Evolutionary conservation across 2,329 filamentous ascomycete species (phyloP), one percentile per base, ranked within the genome.

Genomic region (Aspergillus oerlinghausenensis): DNA sequence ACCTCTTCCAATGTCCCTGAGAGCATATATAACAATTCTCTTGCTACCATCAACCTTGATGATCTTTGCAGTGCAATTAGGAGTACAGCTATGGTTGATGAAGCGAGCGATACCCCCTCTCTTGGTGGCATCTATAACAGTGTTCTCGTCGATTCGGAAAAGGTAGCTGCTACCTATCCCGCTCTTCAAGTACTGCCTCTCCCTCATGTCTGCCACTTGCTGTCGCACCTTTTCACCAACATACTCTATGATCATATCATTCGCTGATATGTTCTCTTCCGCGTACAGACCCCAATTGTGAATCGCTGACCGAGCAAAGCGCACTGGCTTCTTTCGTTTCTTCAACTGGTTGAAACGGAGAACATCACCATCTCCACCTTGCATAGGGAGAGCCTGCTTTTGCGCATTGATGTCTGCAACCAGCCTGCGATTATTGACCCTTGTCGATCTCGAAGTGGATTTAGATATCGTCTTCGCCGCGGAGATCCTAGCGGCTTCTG

Each of bases 221-320:
- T 99, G 94, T 56, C 94, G 86, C 40, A 99, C 92, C 74, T 96
- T 94, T 77, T 99, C 94, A 59, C 94, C 94, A 10, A 99, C 94
- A 71, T 99, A 99, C 77, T 99, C 94, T 70, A 99, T 99, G 72
- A 99, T 99, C 92, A 99, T 97, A 75, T 99, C 94, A 73, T 96
- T 95, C 72, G 93, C 92, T 58, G 89, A 85, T 62, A 99, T 99
- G 70, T 96, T 94, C 76, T 99, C 94, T 81, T 97, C 93, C 3
- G 94, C 92, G 70, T 99, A 99, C 28, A 99, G 79, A 28, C 94
- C 94, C 94, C 94, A 99, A 68, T 97, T 97, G 77, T 99, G 94
- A 67, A 99, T 99, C 49, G 94, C 94, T 52, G 94, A 99, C 48
- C 94, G 86, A 56, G 93, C 94, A 75, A 99, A 99, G 72, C 95